Evolutionary conservation across 2,329 filamentous ascomycete species (phyloP).

Genomic region (Diaporthe capsici): DNA sequence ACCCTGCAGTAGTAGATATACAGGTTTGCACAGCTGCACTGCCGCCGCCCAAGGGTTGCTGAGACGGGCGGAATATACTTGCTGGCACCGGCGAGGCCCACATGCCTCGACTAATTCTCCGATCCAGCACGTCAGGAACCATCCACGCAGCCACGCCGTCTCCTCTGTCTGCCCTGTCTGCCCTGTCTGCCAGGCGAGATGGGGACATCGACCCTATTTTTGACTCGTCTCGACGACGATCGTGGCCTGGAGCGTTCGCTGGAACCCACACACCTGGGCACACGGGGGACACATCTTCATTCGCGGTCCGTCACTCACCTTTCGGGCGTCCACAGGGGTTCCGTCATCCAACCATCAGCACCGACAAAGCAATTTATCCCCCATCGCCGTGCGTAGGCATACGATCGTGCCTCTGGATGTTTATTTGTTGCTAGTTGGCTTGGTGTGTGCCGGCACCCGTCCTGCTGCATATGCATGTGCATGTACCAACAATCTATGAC

Average conservation of each 20-base stretch:
- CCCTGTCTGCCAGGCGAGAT: conserved; percentile 8
- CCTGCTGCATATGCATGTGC: conserved; percentile 21
- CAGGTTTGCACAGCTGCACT: conserved; percentile 27
- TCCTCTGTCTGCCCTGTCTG: too few relatives aligned
- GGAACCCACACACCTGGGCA: conserved; percentile 19
- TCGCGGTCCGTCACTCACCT: not conserved
- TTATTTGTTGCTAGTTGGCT: conserved; percentile 10
- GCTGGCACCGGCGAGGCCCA: not conserved
- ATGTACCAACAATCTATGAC: conserved; percentile 13
- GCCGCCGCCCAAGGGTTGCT: conserved; percentile 17
- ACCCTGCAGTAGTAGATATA: conserved; percentile 1
- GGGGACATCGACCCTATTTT: conserved; percentile 10
- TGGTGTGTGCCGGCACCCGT: conserved; percentile 13
- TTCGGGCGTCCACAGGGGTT: not conserved
- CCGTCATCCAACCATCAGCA: not conserved
- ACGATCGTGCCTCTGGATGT: not conserved
- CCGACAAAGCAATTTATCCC: not conserved
- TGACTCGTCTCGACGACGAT: conserved; percentile 22
- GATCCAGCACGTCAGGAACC: conserved; percentile 22
- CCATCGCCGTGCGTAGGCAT: not conserved
- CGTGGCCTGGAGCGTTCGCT: conserved; percentile 25
- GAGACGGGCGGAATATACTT: not conserved
- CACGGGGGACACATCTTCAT: conserved; percentile 13
- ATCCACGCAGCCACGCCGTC: conserved; percentile 7
- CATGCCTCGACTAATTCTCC: conserved; percentile 22